phyloP scores from a whole-genome alignment of 306 rosid genomes.

The Corylus avellana region DNA sequence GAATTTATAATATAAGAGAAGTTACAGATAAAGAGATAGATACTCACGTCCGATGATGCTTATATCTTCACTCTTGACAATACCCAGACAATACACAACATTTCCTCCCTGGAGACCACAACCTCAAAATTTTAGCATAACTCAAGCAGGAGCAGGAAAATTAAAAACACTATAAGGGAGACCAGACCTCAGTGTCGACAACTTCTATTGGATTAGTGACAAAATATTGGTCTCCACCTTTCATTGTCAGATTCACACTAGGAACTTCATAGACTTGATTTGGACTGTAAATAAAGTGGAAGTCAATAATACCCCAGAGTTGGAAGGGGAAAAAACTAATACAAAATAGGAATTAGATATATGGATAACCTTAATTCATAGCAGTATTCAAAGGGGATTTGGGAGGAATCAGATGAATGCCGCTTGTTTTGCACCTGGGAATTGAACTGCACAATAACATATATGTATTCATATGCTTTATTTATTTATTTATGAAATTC shows the following conservation, averaged over 20 bases:
- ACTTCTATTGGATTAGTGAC: conserved; percentile 38
- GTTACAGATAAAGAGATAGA: conserved; percentile 11
- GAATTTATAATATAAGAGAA: neutral
- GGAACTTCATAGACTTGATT: conserved; percentile 38
- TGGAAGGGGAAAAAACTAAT: conserved; percentile 6
- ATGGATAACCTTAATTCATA: conserved; percentile 54
- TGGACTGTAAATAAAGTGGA: conserved; percentile 45
- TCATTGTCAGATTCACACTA: conserved; percentile 61
- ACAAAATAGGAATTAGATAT: neutral
- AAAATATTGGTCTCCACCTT: conserved; percentile 62
- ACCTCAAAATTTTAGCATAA: conserved; percentile 15
- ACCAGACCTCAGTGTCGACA: conserved; percentile 26
- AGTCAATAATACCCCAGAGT: conserved; percentile 32
- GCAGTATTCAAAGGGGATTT: conserved; percentile 78
- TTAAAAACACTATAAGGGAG: conserved; percentile 1
- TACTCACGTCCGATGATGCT: conserved; percentile 90
- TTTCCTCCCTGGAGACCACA: conserved; percentile 44
- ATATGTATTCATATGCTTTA: too few relatives aligned
- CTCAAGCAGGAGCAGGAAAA: neutral
- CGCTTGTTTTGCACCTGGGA: conserved; percentile 37
- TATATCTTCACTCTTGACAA: conserved; percentile 56
- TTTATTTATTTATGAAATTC: conserved; percentile 2
- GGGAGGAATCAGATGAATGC: conserved; percentile 20
- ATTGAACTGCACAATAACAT: conserved; percentile 57
- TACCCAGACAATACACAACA: conserved; percentile 52